Conservation (phyloP, 1,284 basidiomycete genomes). For the Butyriboletus appendiculatus region DNA sequence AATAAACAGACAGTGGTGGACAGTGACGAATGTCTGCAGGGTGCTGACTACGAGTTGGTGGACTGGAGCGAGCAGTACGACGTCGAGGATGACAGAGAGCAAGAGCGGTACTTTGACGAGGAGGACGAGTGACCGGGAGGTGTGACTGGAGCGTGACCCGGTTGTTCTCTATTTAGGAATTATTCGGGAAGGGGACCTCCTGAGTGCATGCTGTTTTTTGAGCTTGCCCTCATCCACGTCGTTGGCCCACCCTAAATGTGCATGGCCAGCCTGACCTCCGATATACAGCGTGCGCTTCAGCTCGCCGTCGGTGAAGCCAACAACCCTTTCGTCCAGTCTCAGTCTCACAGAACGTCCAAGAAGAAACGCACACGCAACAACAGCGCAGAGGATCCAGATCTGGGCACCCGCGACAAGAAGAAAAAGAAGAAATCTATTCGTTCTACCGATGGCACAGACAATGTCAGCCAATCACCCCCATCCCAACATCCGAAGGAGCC, state of each 20-base stretch:
- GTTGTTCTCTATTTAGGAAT: slow-evolving; percentile 13
- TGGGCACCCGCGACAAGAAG: slow-evolving; percentile 25
- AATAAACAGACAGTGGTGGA: not conserved
- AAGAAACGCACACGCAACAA: slow-evolving; percentile 30
- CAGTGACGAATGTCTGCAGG: slow-evolving; percentile 40
- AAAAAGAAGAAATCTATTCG: slow-evolving; percentile 23
- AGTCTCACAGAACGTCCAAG: slow-evolving; percentile 25
- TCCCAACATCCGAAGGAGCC: not conserved
- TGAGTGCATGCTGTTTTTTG: slow-evolving; percentile 2
- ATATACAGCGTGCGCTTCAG: slow-evolving; percentile 40
- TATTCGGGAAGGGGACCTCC: slow-evolving; percentile 9
- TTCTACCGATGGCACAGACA: slow-evolving; percentile 4
- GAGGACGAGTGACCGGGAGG: slow-evolving; percentile 49
- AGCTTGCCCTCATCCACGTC: slow-evolving; percentile 43
- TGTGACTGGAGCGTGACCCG: slow-evolving; percentile 7
- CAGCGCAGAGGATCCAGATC: slow-evolving; percentile 16
- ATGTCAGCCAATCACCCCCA: slow-evolving; percentile 3
- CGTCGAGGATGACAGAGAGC: slow-evolving; percentile 57
- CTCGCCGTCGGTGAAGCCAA: slow-evolving; percentile 46
- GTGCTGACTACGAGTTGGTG: slow-evolving; percentile 66
- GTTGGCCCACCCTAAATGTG: slow-evolving; percentile 39
- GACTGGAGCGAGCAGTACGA: slow-evolving; percentile 80
- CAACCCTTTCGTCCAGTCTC: slow-evolving; percentile 35
- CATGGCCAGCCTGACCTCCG: slow-evolving; percentile 39
- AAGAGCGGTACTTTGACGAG: slow-evolving; percentile 78